These are phyloP conservation scores for Hylodesmum podocarpum DNA, from an alignment of 306 rosid genomes.

Conservation along the genomic window DNA sequence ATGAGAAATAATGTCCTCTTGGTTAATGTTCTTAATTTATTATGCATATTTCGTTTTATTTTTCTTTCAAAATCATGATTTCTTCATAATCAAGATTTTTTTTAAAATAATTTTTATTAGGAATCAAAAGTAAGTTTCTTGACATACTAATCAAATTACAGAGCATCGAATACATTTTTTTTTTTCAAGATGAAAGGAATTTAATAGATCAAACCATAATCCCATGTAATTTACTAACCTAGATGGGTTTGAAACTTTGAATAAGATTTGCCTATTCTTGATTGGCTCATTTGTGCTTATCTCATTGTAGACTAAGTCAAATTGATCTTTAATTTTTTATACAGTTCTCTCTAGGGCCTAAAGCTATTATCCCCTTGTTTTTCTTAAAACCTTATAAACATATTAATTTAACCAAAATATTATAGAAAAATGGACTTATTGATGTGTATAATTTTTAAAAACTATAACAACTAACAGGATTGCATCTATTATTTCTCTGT, in stretches of 20 bases:
- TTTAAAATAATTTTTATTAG: too few species aligned
- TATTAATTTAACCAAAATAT: not conserved
- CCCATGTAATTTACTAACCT: not conserved
- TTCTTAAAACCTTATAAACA: not conserved
- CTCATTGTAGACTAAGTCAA: not conserved
- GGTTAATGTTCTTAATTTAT: too few species aligned
- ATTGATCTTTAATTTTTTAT: not conserved
- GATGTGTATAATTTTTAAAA: not conserved
- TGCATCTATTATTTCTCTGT: not conserved
- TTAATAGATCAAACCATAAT: not conserved
- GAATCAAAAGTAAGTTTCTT: too few species aligned
- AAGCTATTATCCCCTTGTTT: not conserved
- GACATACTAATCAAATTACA: not conserved
- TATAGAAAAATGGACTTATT: not conserved
- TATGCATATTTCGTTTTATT: too few species aligned
- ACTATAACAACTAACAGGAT: not conserved
- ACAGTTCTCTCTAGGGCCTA: not conserved
- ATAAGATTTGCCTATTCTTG: not conserved
- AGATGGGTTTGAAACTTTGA: not conserved
- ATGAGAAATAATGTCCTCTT: too few species aligned
- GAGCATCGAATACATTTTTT: not conserved
- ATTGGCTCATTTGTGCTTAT: not conserved
- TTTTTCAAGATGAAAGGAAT: not conserved
- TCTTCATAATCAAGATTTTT: too few species aligned
- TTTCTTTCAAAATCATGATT: too few species aligned